These are phyloP conservation scores for Lactuca saligna DNA, from an alignment of 129 eudicot genomes.

Conservation along the genomic window DNA sequence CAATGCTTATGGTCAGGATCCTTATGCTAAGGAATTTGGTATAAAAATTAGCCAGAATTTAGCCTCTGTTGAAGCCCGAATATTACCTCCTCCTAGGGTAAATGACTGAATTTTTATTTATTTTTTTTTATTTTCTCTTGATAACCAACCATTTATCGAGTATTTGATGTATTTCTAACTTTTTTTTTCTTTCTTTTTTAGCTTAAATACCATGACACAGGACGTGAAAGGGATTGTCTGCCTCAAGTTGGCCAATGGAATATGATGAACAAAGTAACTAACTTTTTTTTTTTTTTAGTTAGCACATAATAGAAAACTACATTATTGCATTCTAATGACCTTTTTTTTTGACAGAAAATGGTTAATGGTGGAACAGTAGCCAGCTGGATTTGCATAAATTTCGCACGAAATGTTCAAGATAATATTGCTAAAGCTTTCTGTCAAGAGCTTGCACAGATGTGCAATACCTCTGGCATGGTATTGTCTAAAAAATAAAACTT, in stretches of 20 bases:
- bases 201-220: conserved; percentile 96
- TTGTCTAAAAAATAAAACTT: background rate
- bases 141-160: background rate
- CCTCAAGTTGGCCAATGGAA: conserved; percentile 99
- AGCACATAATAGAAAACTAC: too few species aligned
- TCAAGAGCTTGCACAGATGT: conserved; percentile 84
- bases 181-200: conserved; percentile 16
- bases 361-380: conserved; percentile 77
- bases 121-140: background rate
- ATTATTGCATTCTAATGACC: background rate
- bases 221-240: conserved; percentile 86
- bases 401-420: conserved; percentile 76
- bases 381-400: conserved; percentile 78
- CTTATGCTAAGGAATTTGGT: conserved; percentile 90
- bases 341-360: conserved; percentile 55
- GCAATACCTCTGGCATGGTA: conserved; percentile 87
- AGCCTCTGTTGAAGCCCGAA: conserved; percentile 92
- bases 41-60: conserved; percentile 78
- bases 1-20: conserved; percentile 80
- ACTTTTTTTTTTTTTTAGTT: background rate
- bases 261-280: conserved; percentile 85
- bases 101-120: background rate
- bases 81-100: conserved; percentile 93
- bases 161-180: background rate
- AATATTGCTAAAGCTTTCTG: conserved; percentile 60